Conservation (phyloP, 2,329 filamentous ascomycete species). For the Zymoseptoria ardabiliae region DNA sequence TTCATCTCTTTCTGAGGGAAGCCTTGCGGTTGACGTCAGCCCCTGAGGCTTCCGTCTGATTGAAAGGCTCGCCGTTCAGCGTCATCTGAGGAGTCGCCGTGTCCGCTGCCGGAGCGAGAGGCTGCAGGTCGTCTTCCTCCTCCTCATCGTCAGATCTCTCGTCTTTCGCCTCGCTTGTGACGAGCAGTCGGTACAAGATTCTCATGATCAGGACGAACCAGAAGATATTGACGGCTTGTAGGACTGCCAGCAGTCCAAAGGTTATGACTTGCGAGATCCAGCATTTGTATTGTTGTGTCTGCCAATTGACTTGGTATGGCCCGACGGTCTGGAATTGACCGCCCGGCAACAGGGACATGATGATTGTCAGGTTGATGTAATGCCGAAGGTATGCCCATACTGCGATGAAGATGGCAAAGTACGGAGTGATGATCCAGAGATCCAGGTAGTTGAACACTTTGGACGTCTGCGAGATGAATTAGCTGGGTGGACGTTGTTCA, state of each 20-base stretch:
- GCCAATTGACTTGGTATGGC: conserved; percentile 70
- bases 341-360: conserved; percentile 62
- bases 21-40: conserved; percentile 9
- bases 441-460: conserved; percentile 91
- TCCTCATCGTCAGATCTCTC: conserved; percentile 68
- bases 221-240: conserved; percentile 72
- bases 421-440: conserved; percentile 67
- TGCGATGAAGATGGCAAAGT: conserved; percentile 74
- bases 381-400: conserved; percentile 89
- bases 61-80: conserved; percentile 14
- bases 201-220: conserved; percentile 73
- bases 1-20: conserved; percentile 9
- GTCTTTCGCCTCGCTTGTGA: conserved; percentile 56
- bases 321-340: conserved; percentile 64
- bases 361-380: conserved; percentile 70
- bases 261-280: conserved; percentile 62
- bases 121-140: conserved; percentile 43
- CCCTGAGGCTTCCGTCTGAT: conserved; percentile 11
- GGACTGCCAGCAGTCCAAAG: conserved; percentile 52
- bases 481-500: not conserved
- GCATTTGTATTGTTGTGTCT: conserved; percentile 70
- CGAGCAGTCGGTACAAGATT: conserved; percentile 64
- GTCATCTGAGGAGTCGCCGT: conserved; percentile 12
- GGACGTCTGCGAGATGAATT: conserved; percentile 55
- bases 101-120: conserved; percentile 20